These are phyloP conservation scores for Populus deltoides DNA, from an alignment of 345 rosid species.

Conservation along the genomic window DNA sequence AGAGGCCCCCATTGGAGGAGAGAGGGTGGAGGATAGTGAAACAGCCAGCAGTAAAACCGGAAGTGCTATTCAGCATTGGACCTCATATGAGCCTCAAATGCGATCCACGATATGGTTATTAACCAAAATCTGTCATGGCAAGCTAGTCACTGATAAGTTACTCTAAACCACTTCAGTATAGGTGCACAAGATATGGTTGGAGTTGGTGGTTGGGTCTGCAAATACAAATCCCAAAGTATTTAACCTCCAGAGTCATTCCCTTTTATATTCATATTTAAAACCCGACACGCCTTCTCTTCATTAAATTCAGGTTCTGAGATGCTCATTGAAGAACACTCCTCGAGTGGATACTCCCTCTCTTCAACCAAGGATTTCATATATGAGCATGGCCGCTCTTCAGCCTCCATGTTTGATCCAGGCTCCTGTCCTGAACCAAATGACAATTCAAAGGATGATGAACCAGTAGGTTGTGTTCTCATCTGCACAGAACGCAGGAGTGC, in stretches of 20 bases:
- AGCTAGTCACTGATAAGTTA: not conserved
- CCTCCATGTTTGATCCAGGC: constrained; percentile 40
- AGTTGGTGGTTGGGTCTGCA: not conserved
- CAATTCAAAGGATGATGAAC: constrained; percentile 39
- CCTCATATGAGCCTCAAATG: not conserved
- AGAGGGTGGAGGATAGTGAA: not conserved
- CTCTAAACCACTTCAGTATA: not conserved
- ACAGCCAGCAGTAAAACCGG: not conserved
- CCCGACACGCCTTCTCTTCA: constrained; percentile 48
- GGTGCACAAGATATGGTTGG: not conserved
- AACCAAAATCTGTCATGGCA: not conserved
- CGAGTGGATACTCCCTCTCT: constrained; percentile 54
- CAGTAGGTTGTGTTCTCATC: constrained; percentile 80
- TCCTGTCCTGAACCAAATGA: constrained; percentile 54
- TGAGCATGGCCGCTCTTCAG: constrained; percentile 57
- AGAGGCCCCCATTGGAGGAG: not conserved
- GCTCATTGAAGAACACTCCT: constrained; percentile 46
- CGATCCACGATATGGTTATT: not conserved
- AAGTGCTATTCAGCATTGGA: not conserved
- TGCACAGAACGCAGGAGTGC: constrained; percentile 93
- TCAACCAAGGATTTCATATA: constrained; percentile 62
- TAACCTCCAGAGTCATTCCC: constrained; percentile 28
- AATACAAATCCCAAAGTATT: not conserved
- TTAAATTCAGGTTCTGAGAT: constrained; percentile 40
- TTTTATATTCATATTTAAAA: constrained; percentile 44